Base-by-base conservation (phyloP, 73 alveolate genomes). In the Paramecium tetraurelia region DNA sequence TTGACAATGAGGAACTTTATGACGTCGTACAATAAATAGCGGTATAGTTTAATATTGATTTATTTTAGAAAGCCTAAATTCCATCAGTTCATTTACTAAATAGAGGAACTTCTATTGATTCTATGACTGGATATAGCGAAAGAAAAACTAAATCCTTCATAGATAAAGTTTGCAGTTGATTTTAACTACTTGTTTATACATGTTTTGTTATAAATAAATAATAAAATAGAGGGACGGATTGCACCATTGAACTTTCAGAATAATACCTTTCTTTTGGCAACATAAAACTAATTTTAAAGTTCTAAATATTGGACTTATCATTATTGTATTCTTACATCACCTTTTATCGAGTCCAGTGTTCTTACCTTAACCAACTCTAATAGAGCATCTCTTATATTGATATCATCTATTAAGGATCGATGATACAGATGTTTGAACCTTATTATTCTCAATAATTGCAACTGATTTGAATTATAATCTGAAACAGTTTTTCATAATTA, bases 81-180 rank as follows among this genome's bases (percentile, higher is more conserved):
- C 86, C 86, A 12, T 72, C 86, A 36, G 86, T 72, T 35, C 46
- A 40, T 72, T 35, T 40, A 33, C 40, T 72, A 43, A 72, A 72
- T 22, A 8, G 27, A 9, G 86, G 86, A 72, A 36, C 59, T 4
- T 36, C 40, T 20, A 36, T 36, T 72, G 86, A 72, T 14, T 72
- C 53, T 9, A 72, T 72, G 36, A 72, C 86, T 40, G 86, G 86
- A 31, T 72, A 36, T 40, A 40, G 86, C n/a, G 86, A 36, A 21
- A 22, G 59, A 16, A 72, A 72, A 24, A 72, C 86, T 5, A 72
- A 72, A 36, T 29, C 57, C 14, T 72, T 72, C 18, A 20, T 72
- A 35, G 18, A 40, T 2, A 72, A 38, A 24, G 46, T 72, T 31
- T 53, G 69, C 35, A 63, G 50, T 63, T 63, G 84, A 63, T 31